Percentiles rank a stretch among this genome's conserved stretches.
Conservation (phyloP, 73 alveolate species). For the Strombidium stylifer region DNA sequence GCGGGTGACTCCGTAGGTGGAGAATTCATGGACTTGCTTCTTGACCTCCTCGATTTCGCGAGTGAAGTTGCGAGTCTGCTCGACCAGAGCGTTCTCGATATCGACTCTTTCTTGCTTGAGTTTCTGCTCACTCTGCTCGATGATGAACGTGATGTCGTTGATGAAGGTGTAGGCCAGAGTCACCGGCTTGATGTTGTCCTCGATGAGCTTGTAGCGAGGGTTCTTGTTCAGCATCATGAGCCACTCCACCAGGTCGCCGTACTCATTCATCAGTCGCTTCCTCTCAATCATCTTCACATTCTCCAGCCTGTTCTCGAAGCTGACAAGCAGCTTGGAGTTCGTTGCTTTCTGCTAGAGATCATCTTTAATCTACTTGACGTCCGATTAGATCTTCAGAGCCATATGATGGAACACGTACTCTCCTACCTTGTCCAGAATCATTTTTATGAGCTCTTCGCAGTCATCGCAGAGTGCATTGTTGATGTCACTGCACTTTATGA, state of each 20-base stretch:
- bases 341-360: constrained; percentile 63
- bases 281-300: constrained; percentile 61
- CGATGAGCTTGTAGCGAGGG: constrained; percentile 36
- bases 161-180: constrained; percentile 39
- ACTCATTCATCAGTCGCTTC: constrained; percentile 50
- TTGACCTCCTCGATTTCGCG: constrained; percentile 52
- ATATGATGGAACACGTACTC: constrained; percentile 50
- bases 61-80: constrained; percentile 35
- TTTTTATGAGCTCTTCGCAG: constrained; percentile 68
- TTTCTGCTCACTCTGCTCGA: constrained; percentile 40
- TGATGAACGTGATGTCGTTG: constrained; percentile 9
- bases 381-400: constrained; percentile 46
- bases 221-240: constrained; percentile 65
- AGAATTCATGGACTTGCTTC: constrained; percentile 44
- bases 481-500: constrained; percentile 81
- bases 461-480: constrained; percentile 63
- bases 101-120: constrained; percentile 50
- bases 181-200: constrained; percentile 45
- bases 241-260: constrained; percentile 77
- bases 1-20: constrained; percentile 19
- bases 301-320: constrained; percentile 73
- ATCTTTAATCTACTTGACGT: constrained; percentile 55
- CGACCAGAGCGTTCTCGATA: constrained; percentile 32
- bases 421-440: constrained; percentile 51
- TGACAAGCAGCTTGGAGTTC: constrained; percentile 67